Evolutionary conservation across 1,284 basidiomycete genomes (phyloP).

Genomic region (Salmacisia buchloeana): DNA sequence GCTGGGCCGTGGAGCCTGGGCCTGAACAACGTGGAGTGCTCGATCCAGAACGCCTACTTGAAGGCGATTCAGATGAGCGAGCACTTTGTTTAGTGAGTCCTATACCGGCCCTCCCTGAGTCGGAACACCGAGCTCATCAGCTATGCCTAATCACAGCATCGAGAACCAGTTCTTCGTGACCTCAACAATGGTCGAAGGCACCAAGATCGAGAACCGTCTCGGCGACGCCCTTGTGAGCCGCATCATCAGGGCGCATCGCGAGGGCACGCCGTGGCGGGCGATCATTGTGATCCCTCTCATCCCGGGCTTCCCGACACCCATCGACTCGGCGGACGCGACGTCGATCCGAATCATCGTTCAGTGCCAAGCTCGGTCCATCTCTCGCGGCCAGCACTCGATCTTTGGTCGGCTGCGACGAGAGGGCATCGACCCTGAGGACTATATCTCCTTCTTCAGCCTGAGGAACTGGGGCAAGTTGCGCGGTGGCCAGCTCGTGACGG

Average conservation of each 20-base stretch:
- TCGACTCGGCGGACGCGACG: constrained; percentile 86
- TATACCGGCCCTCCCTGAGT: no score
- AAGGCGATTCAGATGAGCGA: constrained; percentile 89
- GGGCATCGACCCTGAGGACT: constrained; percentile 78
- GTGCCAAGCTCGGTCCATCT: constrained; percentile 71
- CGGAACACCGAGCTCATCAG: neutral
- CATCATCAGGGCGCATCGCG: constrained; percentile 80
- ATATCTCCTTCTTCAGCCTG: constrained; percentile 85
- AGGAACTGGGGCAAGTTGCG: constrained; percentile 90
- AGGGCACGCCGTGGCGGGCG: constrained; percentile 75
- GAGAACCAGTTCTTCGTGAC: constrained; percentile 99
- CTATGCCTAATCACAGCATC: constrained; percentile 27
- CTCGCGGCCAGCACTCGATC: constrained; percentile 84
- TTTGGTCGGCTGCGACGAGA: constrained; percentile 79
- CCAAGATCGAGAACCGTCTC: constrained; percentile 84
- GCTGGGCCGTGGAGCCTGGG: constrained; percentile 95
- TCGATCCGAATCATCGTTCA: constrained; percentile 57
- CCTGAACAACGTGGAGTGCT: constrained; percentile 72
- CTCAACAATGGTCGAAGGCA: constrained; percentile 80
- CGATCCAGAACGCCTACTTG: constrained; percentile 89
- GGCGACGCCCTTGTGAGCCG: constrained; percentile 89
- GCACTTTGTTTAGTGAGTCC: constrained; percentile 55
- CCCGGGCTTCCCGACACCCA: constrained; percentile 87
- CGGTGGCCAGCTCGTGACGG: constrained; percentile 77
- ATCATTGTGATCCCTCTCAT: constrained; percentile 87